phyloP scores from a whole-genome alignment of 257 asterid species.

The Osmanthus fragrans region DNA sequence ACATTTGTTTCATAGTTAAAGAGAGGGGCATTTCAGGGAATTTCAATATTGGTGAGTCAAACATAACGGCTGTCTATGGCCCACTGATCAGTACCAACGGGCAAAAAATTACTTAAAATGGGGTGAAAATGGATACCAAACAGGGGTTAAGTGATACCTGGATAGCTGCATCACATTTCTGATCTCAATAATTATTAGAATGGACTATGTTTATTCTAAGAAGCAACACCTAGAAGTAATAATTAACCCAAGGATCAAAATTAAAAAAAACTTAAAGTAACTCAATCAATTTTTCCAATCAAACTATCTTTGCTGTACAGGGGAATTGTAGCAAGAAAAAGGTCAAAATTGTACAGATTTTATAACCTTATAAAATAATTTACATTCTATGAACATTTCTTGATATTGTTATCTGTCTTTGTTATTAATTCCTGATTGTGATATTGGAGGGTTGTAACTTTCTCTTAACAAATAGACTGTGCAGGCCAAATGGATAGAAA shows the following conservation, averaged over 20 bases:
- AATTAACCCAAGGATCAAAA: neutral
- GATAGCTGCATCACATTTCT: neutral
- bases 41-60: too few species aligned
- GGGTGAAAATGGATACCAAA: too few species aligned
- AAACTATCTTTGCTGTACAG: neutral
- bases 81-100: too few species aligned
- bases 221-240: neutral
- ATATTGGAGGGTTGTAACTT: neutral
- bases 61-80: too few species aligned
- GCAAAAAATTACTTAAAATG: too few species aligned
- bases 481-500: conserved; percentile 52
- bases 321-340: neutral
- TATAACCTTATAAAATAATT: neutral
- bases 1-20: too few species aligned
- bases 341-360: neutral
- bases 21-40: too few species aligned
- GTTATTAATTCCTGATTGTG: neutral
- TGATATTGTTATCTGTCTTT: neutral
- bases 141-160: neutral
- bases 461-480: conserved; percentile 16
- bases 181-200: neutral
- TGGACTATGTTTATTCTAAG: neutral
- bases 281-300: neutral
- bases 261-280: neutral
- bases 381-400: neutral